A percentile compares a stretch with the other conserved stretches of the same genome.
Evolutionary conservation across 2,329 filamentous ascomycete species (phyloP).

Genomic region (Scopulariopsis brevicaulis): DNA sequence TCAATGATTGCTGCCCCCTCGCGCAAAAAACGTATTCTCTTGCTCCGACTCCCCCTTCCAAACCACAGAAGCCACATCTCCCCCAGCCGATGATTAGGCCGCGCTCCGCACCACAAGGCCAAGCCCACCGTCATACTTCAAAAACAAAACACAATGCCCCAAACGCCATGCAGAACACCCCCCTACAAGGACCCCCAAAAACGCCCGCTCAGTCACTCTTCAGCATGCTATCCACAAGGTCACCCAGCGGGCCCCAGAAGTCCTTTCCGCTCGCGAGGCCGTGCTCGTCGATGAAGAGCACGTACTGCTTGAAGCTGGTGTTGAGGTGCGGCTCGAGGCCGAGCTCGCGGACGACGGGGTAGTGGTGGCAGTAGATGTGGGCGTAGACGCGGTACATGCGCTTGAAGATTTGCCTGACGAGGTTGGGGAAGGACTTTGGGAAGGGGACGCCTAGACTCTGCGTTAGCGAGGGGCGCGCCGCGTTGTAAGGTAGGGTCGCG

Average conservation of each 20-base stretch:
- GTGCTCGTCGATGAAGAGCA: conserved; percentile 97
- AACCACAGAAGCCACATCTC: background rate
- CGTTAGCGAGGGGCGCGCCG: conserved; percentile 4
- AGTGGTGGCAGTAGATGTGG: conserved; percentile 99
- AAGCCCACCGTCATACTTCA: background rate
- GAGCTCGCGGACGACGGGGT: conserved; percentile 88
- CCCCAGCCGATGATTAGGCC: background rate
- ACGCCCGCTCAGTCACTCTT: conserved; percentile 59
- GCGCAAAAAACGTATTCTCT: background rate
- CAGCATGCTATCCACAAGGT: conserved; percentile 96
- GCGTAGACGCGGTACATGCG: conserved; percentile 97
- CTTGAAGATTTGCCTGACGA: conserved; percentile 96
- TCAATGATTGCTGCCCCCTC: background rate
- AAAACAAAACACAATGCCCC: background rate
- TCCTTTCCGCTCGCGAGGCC: conserved; percentile 85
- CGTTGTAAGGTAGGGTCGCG: conserved; percentile 6
- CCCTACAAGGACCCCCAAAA: background rate
- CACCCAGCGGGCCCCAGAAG: conserved; percentile 91
- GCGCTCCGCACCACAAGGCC: background rate
- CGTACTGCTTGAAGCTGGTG: conserved; percentile 99
- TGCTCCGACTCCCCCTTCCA: background rate
- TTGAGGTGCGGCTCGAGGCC: conserved; percentile 95
- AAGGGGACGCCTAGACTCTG: conserved; percentile 68
- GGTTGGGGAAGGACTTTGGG: conserved; percentile 78
- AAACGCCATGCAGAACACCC: background rate